Conservation (phyloP, 345 rosid species). For the Erysimum cheiranthoides region DNA sequence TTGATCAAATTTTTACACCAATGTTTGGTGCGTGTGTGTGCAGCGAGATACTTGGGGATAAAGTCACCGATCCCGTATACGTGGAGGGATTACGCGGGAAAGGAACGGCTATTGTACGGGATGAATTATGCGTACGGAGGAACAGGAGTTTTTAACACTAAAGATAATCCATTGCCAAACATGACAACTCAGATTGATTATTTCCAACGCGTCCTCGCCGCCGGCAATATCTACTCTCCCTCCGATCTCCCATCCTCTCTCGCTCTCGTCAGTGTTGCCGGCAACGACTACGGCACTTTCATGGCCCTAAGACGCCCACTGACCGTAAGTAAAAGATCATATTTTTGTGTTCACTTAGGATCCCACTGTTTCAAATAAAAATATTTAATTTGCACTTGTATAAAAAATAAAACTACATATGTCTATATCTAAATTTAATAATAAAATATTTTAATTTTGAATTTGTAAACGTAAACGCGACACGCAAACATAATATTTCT, state of each 20-base stretch:
- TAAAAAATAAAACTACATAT: not conserved
- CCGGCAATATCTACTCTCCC: conserved; percentile 47
- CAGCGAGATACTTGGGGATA: conserved; percentile 68
- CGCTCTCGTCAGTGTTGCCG: conserved; percentile 66
- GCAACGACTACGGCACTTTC: conserved; percentile 76
- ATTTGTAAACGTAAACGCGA: not conserved
- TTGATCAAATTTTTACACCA: not conserved
- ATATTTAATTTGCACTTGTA: not conserved
- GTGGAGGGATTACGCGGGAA: conserved; percentile 47
- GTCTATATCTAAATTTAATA: not conserved
- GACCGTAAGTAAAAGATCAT: conserved; percentile 47
- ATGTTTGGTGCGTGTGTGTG: conserved; percentile 6
- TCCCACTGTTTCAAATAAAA: not conserved
- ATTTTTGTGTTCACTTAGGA: not conserved
- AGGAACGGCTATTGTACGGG: conserved; percentile 51
- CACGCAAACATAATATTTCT: not conserved
- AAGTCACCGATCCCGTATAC: conserved; percentile 73
- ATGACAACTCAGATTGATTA: conserved; percentile 75
- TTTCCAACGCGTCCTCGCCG: conserved; percentile 52
- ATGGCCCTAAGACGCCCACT: conserved; percentile 49
- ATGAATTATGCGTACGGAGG: conserved; percentile 89
- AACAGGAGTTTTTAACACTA: conserved; percentile 74
- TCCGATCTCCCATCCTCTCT: conserved; percentile 51
- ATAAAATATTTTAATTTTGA: too few species aligned
- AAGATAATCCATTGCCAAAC: conserved; percentile 52